phyloP scores from a whole-genome alignment of 148 eudicot species.

The Cornus kousa region DNA sequence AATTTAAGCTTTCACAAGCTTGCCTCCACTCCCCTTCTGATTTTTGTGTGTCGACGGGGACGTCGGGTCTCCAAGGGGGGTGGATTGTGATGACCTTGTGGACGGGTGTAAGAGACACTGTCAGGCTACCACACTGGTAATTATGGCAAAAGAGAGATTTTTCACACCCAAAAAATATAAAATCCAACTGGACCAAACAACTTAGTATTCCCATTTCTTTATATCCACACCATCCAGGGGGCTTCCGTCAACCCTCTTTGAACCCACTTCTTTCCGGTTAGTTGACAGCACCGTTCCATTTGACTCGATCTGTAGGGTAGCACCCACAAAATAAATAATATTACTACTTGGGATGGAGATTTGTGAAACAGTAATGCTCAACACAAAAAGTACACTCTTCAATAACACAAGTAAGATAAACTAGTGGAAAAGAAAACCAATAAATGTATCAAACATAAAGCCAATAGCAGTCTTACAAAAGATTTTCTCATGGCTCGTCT shows the following conservation, averaged over 20 bases:
- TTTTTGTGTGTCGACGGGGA: too few relatives aligned
- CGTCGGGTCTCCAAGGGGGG: too few relatives aligned
- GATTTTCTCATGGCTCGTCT: background rate
- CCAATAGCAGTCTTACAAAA: background rate
- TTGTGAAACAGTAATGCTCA: background rate
- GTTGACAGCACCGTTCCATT: slow-evolving; percentile 74
- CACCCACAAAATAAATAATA: background rate
- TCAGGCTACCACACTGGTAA: too few relatives aligned
- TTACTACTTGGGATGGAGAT: background rate
- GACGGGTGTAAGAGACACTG: too few relatives aligned
- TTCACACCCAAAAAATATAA: too few relatives aligned
- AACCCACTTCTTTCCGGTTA: slow-evolving; percentile 72
- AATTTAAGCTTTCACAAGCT: too few relatives aligned
- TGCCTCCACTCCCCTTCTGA: too few relatives aligned
- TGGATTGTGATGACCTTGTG: too few relatives aligned
- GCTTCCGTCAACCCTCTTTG: slow-evolving; percentile 61
- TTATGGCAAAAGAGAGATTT: too few relatives aligned
- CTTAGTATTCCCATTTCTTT: slow-evolving; percentile 66
- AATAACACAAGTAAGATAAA: too few relatives aligned
- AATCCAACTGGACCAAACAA: too few relatives aligned
- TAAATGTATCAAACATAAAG: background rate
- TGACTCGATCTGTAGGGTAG: slow-evolving; percentile 51
- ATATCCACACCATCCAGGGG: slow-evolving; percentile 73
- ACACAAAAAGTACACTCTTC: too few relatives aligned
- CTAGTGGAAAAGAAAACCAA: background rate